Conservation (phyloP, 257 asterid genomes). For the Euphrasia confusa region DNA sequence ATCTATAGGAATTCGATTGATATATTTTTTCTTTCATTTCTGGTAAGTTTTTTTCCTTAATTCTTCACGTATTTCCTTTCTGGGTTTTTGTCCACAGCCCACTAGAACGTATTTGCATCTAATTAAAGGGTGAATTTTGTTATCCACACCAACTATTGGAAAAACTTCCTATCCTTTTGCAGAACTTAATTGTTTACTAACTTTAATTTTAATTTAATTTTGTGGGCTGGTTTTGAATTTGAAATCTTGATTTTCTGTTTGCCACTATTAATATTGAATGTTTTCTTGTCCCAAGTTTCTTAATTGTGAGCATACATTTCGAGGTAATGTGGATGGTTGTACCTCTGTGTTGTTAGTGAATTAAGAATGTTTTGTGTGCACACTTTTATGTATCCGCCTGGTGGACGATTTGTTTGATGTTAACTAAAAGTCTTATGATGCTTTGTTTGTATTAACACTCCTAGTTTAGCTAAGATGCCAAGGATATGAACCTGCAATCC, state of each 20-base stretch:
- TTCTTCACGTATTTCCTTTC: background rate
- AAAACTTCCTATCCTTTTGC: background rate
- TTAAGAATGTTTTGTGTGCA: constrained; percentile 7
- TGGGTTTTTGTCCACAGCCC: constrained; percentile 18
- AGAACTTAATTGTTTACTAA: background rate
- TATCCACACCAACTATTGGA: no score
- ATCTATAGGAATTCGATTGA: background rate
- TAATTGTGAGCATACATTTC: constrained; percentile 19
- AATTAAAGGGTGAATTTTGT: no score
- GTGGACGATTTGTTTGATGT: background rate
- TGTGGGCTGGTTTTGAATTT: no score
- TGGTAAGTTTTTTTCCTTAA: background rate
- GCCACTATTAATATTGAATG: no score
- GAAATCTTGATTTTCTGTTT: no score
- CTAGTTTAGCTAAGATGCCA: background rate
- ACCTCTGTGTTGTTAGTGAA: background rate
- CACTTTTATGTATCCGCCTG: no score
- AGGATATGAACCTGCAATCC: background rate
- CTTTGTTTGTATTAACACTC: background rate
- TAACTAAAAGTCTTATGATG: no score
- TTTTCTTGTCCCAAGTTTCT: constrained; percentile 12
- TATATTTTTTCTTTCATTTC: background rate
- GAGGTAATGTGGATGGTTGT: constrained; percentile 2
- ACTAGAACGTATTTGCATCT: no score
- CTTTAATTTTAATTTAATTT: background rate